Evolutionary conservation across 345 rosid genomes (phyloP), one percentile per base, ranked within the genome.

Genomic region (Syzygium jambos): DNA sequence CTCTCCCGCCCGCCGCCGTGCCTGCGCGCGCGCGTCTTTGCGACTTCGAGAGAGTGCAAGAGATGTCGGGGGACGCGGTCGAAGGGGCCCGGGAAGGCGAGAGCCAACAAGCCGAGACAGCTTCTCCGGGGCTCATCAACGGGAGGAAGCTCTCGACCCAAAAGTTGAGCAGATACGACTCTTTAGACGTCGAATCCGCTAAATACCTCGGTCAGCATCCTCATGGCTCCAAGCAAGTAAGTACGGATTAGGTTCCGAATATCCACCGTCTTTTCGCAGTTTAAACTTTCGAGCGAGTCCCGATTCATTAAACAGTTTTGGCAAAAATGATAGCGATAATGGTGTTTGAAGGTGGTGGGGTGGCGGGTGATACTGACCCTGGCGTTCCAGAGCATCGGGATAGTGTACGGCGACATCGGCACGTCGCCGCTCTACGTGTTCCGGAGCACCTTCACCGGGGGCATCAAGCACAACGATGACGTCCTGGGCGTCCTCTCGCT

Each of bases 351-450:
- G 65, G 53, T 29, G 22, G 82, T 49, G 84, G 83, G 87, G 15
- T 93, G 94, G 94, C 43, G 59, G 29, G 89, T 87, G 61, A 89
- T 94, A 52, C 54, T 94, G 87, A 91, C 88, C 2, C 90, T 94
- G 55, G 97, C 96, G 22, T 93, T 95, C 52, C 97, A 95, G 59
- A 92, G 96, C 89, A 87, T 95, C 2, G 96, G 97, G 11, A 54
- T 94, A 19, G 94, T 92, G 29, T 94, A 95, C 4, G 94, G 96
- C 29, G 96, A 95, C 85, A 88, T 94, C 0, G 96, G 95, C 2
- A 94, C 97, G 16, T 95, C 96, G 29, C 96, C 95, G 12, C 90
- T 95, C 7, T 94, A 95, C 52, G 94, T 93, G 7, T 95, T 61
- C 59, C 29, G 92, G 0, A 90, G 93, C 87, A 88, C 91, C 10